Evolutionary conservation across 345 rosid genomes (phyloP).

Genomic region (Gossypium sturtianum): DNA sequence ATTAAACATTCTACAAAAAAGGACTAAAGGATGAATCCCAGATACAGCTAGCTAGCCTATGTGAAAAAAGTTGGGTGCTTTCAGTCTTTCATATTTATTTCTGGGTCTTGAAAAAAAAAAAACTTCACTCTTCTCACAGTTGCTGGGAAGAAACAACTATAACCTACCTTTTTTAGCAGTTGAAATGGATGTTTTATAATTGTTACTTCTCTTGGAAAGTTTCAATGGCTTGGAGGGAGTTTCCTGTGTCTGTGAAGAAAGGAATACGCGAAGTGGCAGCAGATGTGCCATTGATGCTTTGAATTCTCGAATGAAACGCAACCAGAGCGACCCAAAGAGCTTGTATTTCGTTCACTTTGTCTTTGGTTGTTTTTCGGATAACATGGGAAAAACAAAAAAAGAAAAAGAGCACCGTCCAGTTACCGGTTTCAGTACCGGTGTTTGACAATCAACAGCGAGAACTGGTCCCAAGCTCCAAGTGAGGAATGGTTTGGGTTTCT

Average conservation of each 20-base stretch:
- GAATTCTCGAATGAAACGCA: neutral
- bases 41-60: neutral
- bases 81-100: neutral
- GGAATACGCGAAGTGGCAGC: constrained; percentile 7
- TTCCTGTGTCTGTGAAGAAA: constrained; percentile 5
- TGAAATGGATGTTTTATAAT: neutral
- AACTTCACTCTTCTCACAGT: neutral
- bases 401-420: neutral
- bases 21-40: constrained; percentile 1
- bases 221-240: constrained; percentile 5
- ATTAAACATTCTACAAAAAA: neutral
- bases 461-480: neutral
- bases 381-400: neutral
- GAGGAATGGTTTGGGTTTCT: neutral
- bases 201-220: neutral
- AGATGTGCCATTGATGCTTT: constrained; percentile 8
- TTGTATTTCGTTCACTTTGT: neutral
- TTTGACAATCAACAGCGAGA: neutral
- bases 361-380: constrained; percentile 2
- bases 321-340: neutral
- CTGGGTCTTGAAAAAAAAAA: neutral
- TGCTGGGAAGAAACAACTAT: neutral
- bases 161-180: constrained; percentile 10
- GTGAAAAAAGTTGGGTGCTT: neutral
- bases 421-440: neutral